Conservation (phyloP, 2,329 filamentous ascomycete species). For the Dendrostoma leiphaemia region DNA sequence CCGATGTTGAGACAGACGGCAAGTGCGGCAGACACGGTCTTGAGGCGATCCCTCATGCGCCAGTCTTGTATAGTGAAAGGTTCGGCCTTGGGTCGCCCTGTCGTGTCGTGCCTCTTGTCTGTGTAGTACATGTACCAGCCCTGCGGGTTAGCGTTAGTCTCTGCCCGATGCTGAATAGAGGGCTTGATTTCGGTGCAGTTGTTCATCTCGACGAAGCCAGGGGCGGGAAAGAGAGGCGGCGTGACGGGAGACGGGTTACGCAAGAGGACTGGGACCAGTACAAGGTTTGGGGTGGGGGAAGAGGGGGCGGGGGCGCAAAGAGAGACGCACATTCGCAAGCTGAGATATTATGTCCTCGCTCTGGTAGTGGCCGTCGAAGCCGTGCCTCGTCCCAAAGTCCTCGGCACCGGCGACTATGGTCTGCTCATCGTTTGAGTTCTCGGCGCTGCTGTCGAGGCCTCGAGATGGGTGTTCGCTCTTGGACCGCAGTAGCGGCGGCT, state of each 20-base stretch:
- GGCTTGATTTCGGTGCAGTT: background rate
- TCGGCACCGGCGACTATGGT: slow-evolving; percentile 37
- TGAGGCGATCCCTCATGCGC: slow-evolving; percentile 94
- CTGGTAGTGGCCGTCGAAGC: slow-evolving; percentile 89
- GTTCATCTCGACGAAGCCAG: background rate
- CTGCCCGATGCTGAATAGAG: background rate
- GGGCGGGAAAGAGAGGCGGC: too few species aligned
- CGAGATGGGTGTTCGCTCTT: slow-evolving; percentile 49
- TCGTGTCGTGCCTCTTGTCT: slow-evolving; percentile 95
- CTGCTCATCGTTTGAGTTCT: slow-evolving; percentile 31
- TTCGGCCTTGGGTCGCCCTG: slow-evolving; percentile 76
- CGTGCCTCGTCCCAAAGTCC: slow-evolving; percentile 66
- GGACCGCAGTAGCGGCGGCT: slow-evolving; percentile 53
- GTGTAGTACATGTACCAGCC: slow-evolving; percentile 99
- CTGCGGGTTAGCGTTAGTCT: slow-evolving; percentile 43
- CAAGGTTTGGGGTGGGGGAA: background rate
- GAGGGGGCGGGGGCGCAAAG: slow-evolving; percentile 3
- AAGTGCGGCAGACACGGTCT: slow-evolving; percentile 93
- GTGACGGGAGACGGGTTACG: too few species aligned
- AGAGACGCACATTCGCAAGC: slow-evolving; percentile 68
- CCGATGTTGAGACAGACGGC: slow-evolving; percentile 96
- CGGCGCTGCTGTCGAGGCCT: slow-evolving; percentile 25
- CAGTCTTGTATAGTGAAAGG: slow-evolving; percentile 77
- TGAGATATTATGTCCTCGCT: slow-evolving; percentile 86
- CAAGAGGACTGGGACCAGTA: too few species aligned